A percentile compares a stretch with the other conserved stretches of the same genome.
These are phyloP conservation scores for Mycena amicta DNA, from an alignment of 768 basidiomycete genomes.

Conservation along the genomic window DNA sequence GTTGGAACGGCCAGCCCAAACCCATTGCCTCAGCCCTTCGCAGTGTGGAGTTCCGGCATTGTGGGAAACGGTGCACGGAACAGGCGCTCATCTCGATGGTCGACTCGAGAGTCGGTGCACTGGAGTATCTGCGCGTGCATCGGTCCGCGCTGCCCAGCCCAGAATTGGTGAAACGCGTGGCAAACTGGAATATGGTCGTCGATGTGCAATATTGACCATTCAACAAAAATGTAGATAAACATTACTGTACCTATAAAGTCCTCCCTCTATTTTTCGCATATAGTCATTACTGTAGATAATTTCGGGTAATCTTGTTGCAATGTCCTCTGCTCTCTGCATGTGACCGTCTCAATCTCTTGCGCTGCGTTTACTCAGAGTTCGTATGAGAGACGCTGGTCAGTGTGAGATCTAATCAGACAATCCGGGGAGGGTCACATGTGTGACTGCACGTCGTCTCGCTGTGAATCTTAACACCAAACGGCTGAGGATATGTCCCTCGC, in stretches of 20 bases:
- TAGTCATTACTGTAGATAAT: neutral
- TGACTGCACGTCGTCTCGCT: too few species aligned
- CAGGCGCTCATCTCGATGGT: slow-evolving; percentile 16
- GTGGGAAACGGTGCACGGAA: slow-evolving; percentile 19
- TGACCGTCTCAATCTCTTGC: too few species aligned
- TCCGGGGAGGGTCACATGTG: too few species aligned
- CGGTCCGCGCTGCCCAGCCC: slow-evolving; percentile 15
- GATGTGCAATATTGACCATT: slow-evolving; percentile 12
- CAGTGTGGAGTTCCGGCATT: slow-evolving; percentile 18
- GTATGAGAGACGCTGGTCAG: too few species aligned
- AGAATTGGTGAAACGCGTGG: slow-evolving; percentile 2
- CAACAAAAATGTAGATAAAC: neutral
- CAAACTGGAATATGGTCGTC: slow-evolving; percentile 8
- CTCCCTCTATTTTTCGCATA: neutral
- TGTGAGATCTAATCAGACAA: too few species aligned
- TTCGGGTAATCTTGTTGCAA: neutral
- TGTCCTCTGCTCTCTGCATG: too few species aligned
- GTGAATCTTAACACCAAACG: neutral
- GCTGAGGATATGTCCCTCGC: neutral
- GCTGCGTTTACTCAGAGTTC: too few species aligned
- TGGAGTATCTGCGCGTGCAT: slow-evolving; percentile 15
- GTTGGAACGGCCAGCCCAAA: neutral
- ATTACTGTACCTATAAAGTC: neutral
- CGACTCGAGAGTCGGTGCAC: slow-evolving; percentile 6
- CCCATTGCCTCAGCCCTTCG: slow-evolving; percentile 7